Conservation (phyloP, 495 filamentous ascomycete species). For the Xylaria longipes region DNA sequence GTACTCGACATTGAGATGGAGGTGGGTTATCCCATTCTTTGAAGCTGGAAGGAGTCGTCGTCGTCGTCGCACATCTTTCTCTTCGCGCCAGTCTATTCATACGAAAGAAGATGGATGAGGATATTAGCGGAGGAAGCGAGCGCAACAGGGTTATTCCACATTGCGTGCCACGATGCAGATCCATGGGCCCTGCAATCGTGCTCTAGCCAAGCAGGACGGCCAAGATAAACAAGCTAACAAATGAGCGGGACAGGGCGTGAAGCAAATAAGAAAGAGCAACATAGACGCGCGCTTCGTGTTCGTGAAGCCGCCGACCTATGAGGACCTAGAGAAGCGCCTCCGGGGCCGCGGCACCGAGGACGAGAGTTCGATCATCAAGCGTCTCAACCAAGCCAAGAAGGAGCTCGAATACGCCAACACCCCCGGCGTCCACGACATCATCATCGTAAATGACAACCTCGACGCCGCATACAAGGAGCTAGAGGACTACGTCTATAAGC, state of each 20-base stretch:
- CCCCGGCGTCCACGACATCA: constrained; percentile 78
- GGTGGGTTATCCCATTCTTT: constrained; percentile 41
- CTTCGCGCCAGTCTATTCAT: neutral
- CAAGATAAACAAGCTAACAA: constrained; percentile 23
- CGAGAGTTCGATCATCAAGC: constrained; percentile 75
- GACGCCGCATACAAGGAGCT: constrained; percentile 83
- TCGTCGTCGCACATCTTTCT: neutral
- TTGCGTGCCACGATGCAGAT: neutral
- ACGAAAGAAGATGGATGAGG: neutral
- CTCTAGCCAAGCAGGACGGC: neutral
- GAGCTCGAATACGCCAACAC: constrained; percentile 83
- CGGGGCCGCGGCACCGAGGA: constrained; percentile 84
- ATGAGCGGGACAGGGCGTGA: constrained; percentile 68
- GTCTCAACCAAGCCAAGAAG: constrained; percentile 76
- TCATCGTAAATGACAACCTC: constrained; percentile 89
- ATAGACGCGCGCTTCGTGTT: constrained; percentile 85
- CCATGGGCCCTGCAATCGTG: neutral
- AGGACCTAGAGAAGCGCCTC: constrained; percentile 76
- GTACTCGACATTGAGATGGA: constrained; percentile 96
- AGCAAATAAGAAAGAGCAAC: constrained; percentile 83
- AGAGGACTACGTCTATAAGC: constrained; percentile 65
- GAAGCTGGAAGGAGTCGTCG: neutral
- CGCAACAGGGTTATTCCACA: neutral
- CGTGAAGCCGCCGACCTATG: constrained; percentile 77
- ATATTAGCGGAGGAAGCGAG: neutral